A percentile compares a stretch with the other conserved stretches of the same genome.
phyloP scores from a whole-genome alignment of 306 rosid genomes.

The Vicia villosa region DNA sequence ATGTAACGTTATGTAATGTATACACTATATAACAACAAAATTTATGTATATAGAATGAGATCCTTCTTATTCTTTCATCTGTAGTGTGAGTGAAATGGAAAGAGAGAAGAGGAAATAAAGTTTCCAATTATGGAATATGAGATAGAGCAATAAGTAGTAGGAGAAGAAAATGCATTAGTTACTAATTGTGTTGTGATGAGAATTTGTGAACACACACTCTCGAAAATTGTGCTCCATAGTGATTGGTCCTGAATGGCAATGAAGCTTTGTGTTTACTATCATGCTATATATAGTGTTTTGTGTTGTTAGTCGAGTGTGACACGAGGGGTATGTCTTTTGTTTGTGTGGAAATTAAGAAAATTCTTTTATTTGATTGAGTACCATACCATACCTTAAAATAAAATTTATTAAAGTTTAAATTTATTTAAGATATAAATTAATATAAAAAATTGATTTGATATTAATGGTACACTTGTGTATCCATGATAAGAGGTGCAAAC shows the following conservation, averaged over 20 bases:
- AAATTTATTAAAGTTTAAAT: no score
- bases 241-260: slow-evolving; percentile 8
- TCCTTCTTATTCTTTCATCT: slow-evolving; percentile 3
- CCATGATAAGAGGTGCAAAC: no score
- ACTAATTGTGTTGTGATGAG: neutral
- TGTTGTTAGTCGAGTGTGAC: slow-evolving; percentile 2
- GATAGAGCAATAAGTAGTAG: neutral
- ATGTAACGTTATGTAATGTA: neutral
- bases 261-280: slow-evolving; percentile 28
- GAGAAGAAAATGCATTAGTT: slow-evolving; percentile 2
- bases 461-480: no score
- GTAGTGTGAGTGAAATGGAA: neutral
- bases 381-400: no score
- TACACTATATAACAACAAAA: neutral
- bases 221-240: slow-evolving; percentile 41
- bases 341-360: neutral
- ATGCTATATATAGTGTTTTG: slow-evolving; percentile 32
- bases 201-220: slow-evolving; percentile 37
- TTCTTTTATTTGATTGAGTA: no score
- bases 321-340: neutral
- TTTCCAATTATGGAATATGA: slow-evolving; percentile 28
- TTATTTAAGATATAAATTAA: no score
- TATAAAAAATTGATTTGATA: no score
- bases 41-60: slow-evolving; percentile 11
- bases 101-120: neutral